Evolutionary conservation across 75 land plant species (phyloP).

Genomic region (Adiantum capillusveneris): DNA sequence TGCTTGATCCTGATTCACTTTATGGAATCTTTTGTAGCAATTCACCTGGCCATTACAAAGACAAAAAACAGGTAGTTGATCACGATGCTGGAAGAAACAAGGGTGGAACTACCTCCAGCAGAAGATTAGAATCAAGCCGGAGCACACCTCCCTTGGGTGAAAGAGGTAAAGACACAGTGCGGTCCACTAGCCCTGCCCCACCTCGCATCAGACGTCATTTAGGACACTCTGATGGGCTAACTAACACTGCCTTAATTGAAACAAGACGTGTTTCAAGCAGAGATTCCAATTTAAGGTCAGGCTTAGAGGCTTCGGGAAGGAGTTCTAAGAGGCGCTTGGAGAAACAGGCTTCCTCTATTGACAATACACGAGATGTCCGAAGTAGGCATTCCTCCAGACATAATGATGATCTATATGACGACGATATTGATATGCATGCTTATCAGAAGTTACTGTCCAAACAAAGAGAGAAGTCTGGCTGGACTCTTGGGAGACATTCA

Average conservation of each 20-base stretch:
- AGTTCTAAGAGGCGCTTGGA: not conserved
- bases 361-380: not conserved
- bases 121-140: not conserved
- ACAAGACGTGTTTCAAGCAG: not conserved
- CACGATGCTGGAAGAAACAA: not conserved
- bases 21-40: constrained; percentile 3
- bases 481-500: not conserved
- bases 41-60: not conserved
- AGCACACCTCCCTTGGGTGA: not conserved
- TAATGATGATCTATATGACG: not conserved
- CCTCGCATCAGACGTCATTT: not conserved
- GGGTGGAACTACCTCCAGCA: not conserved
- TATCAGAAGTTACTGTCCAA: not conserved
- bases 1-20: not conserved
- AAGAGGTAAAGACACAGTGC: not conserved
- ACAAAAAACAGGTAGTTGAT: not conserved
- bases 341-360: not conserved
- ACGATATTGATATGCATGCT: not conserved
- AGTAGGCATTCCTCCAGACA: not conserved
- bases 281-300: not conserved
- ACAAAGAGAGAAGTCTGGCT: not conserved
- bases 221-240: not conserved
- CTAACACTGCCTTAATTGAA: not conserved
- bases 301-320: not conserved
- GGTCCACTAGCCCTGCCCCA: not conserved